Evolutionary conservation across 495 filamentous ascomycete genomes (phyloP), one percentile per base, ranked within the genome.

Genomic region (Daldinia grandis): DNA sequence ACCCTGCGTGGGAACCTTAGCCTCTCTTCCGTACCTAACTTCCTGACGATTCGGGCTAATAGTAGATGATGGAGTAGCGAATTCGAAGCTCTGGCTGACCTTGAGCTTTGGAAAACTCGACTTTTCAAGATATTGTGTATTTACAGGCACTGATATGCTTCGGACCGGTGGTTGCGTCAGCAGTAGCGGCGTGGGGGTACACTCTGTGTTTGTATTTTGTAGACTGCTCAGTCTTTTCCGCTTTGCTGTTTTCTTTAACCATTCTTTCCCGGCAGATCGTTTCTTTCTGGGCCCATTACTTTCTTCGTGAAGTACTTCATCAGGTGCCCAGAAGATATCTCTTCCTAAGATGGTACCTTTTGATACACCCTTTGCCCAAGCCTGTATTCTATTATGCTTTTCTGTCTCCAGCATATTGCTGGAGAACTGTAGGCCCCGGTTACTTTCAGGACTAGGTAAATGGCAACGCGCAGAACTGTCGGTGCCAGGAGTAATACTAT

Each of bases 321-420:
- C 38, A 12, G 77, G 71, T 47, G 70, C 72, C 77, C 77, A 79
- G 40, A 79, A 79, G 25, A 47, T 2, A 31, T 79, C 74, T 38
- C 60, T 66, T 30, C 73, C 70, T 24, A 70, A 42, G 12, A 24
- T 40, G 27, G 35, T 19, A 27, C 47, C 49, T 56, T n/a, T 27
- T 6, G 53, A 58, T 4, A 75, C 62, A 10, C 66, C 57, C 35
- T 65, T 57, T 14, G 71, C 70, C 75, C 75, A 77, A 35, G 73
- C 64, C 21, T 63, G 35, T 72, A 77, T 76, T 21, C 57, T 71
- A 64, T 33, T 68, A 27, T 14, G 69, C 30, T 62, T 68, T 28
- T 58, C 62, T n/a, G 19, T 40, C 6, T 50, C 50, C 12, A 49
- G 31, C 60, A 60, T 27, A 4, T 14, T 44, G 15, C 49, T 19